These are phyloP conservation scores for Neofusicoccum ribis DNA, from an alignment of 2,329 filamentous ascomycete genomes.

Conservation along the genomic window DNA sequence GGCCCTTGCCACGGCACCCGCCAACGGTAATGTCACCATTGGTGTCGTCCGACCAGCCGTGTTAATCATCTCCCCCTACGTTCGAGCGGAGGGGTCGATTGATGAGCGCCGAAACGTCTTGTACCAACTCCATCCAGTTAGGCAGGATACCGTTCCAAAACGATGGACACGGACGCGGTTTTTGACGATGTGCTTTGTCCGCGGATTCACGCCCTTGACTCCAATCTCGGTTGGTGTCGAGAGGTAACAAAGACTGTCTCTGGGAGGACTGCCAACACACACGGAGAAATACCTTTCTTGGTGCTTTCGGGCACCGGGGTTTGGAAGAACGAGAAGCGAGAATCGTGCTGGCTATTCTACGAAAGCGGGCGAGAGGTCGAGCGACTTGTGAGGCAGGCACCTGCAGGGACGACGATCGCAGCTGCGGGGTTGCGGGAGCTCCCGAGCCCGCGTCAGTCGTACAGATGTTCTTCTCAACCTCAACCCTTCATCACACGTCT, in stretches of 20 bases:
- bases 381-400: background rate
- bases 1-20: slow-evolving; percentile 55
- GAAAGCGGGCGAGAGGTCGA: slow-evolving; percentile 30
- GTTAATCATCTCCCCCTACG: slow-evolving; percentile 64
- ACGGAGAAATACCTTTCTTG: slow-evolving; percentile 63
- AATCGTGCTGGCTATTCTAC: slow-evolving; percentile 27
- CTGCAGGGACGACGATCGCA: slow-evolving; percentile 7
- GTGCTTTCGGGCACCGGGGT: slow-evolving; percentile 21
- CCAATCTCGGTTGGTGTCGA: slow-evolving; percentile 49
- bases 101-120: slow-evolving; percentile 57
- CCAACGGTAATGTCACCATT: slow-evolving; percentile 51
- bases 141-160: slow-evolving; percentile 32
- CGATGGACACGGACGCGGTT: slow-evolving; percentile 65
- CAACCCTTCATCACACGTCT: background rate
- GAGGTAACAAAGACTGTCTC: slow-evolving; percentile 96
- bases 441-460: slow-evolving; percentile 4
- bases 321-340: slow-evolving; percentile 18
- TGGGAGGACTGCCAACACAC: slow-evolving; percentile 77
- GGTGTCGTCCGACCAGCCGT: slow-evolving; percentile 62
- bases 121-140: slow-evolving; percentile 26
- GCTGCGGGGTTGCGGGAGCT: slow-evolving; percentile 13
- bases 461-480: slow-evolving; percentile 7
- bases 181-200: slow-evolving; percentile 97
- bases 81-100: slow-evolving; percentile 51
- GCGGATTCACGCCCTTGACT: slow-evolving; percentile 60